These are phyloP conservation scores for Hammondia hammondi DNA, from an alignment of 169 alveolate genomes.

Conservation along the genomic window DNA sequence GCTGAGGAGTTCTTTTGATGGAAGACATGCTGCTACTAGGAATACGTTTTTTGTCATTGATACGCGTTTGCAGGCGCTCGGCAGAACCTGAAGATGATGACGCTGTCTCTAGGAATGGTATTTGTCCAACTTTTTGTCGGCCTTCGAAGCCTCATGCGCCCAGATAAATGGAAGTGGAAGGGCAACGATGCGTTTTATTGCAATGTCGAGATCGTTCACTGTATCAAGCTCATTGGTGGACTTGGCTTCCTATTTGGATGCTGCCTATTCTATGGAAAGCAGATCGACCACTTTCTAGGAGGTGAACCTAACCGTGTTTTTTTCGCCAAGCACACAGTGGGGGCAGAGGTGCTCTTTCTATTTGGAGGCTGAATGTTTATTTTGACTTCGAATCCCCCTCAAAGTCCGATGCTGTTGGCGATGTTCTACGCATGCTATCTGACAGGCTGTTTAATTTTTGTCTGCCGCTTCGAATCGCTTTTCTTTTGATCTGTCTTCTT, in stretches of 20 bases:
- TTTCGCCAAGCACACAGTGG: neutral
- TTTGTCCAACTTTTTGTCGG: conserved; percentile 14
- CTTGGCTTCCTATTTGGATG: conserved; percentile 35
- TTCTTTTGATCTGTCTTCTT: too few species aligned
- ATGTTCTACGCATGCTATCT: too few species aligned
- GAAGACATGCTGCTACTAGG: too few species aligned
- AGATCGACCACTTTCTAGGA: conserved; percentile 34
- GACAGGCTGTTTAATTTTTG: too few species aligned
- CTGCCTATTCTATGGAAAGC: conserved; percentile 25
- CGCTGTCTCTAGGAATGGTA: conserved; percentile 38
- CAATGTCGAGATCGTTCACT: conserved; percentile 37
- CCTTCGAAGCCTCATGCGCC: conserved; percentile 4
- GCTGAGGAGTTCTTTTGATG: too few species aligned
- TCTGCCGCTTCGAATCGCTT: too few species aligned
- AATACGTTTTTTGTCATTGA: too few species aligned
- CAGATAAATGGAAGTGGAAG: conserved; percentile 17
- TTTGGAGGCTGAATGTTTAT: too few species aligned
- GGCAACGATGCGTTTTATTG: conserved; percentile 26
- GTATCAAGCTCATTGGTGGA: neutral
- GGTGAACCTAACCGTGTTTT: neutral
- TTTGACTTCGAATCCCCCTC: too few species aligned
- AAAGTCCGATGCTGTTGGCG: too few species aligned
- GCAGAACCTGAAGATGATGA: conserved; percentile 32
- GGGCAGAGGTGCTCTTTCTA: too few species aligned
- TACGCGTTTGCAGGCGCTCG: conserved; percentile 32